Percentiles rank a stretch among this genome's conserved stretches.
These are phyloP conservation scores for Stylonectria norvegica DNA, from an alignment of 2,329 filamentous ascomycete genomes.

Conservation along the genomic window DNA sequence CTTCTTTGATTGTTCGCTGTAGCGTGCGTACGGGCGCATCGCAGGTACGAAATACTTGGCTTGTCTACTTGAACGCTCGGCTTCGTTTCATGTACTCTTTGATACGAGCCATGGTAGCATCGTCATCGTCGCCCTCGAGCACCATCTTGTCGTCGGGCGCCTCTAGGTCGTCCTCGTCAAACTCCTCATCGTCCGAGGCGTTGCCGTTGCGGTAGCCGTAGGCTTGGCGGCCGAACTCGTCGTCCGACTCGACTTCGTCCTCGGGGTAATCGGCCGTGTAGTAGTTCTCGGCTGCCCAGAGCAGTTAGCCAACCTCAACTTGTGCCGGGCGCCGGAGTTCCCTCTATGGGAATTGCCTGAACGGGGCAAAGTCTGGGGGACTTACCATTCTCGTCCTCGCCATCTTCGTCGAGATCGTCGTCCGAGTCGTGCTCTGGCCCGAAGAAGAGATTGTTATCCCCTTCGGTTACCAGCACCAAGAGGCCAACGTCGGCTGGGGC, in stretches of 20 bases:
- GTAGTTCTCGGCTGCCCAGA: constrained; percentile 71
- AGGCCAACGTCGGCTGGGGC: constrained; percentile 52
- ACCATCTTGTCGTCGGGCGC: constrained; percentile 38
- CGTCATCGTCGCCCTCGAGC: constrained; percentile 38
- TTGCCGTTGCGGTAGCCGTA: constrained; percentile 54
- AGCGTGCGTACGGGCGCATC: no score
- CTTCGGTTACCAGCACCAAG: constrained; percentile 54
- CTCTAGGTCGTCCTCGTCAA: constrained; percentile 39
- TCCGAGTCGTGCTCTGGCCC: constrained; percentile 58
- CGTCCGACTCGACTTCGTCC: constrained; percentile 69
- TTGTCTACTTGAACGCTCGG: constrained; percentile 25
- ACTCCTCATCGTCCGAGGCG: constrained; percentile 55
- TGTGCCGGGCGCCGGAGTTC: no score
- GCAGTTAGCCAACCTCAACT: constrained; percentile 10
- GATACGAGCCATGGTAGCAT: constrained; percentile 38
- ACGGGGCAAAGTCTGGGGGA: constrained; percentile 3
- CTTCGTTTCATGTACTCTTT: constrained; percentile 36
- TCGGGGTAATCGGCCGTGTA: constrained; percentile 79
- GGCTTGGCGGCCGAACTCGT: constrained; percentile 48
- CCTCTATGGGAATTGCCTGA: constrained; percentile 5
- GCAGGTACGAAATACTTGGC: no score
- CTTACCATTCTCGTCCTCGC: constrained; percentile 64
- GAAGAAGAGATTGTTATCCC: constrained; percentile 60
- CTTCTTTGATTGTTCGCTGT: no score
- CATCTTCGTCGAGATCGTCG: constrained; percentile 56